Evolutionary conservation across 2,329 filamentous ascomycete species (phyloP).

Genomic region (Alternaria viburni): DNA sequence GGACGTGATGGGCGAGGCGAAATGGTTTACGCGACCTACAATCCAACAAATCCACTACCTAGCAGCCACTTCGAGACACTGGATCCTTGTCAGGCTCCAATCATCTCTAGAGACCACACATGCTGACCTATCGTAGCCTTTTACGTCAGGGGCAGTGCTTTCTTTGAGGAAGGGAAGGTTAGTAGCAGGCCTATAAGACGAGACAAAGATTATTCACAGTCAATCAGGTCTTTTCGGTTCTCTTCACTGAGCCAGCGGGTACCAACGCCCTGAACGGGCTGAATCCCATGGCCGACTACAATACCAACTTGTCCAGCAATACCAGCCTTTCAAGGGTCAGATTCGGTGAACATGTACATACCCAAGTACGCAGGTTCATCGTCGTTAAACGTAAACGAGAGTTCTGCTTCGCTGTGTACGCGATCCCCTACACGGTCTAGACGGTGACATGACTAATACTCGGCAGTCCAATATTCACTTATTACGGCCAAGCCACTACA

Average conservation of each 20-base stretch:
- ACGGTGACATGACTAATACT: neutral
- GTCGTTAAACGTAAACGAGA: constrained; percentile 6
- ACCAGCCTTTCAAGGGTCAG: constrained; percentile 1
- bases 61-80: neutral
- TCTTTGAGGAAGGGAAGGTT: constrained; percentile 11
- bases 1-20: neutral
- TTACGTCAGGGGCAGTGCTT: neutral
- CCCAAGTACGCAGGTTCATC: constrained; percentile 22
- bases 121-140: neutral
- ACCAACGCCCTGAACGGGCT: neutral
- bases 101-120: too few relatives aligned
- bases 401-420: constrained; percentile 17
- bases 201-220: neutral
- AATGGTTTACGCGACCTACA: neutral
- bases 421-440: rapidly evolving
- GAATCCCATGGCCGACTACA: constrained; percentile 1
- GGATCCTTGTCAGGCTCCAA: neutral
- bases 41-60: neutral
- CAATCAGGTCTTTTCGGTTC: constrained; percentile 6
- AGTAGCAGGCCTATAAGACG: neutral
- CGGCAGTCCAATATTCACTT: neutral
- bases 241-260: constrained; percentile 13
- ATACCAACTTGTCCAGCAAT: constrained; percentile 11
- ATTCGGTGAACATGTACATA: constrained; percentile 9
- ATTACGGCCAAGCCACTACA: neutral